Evolutionary conservation across 495 filamentous ascomycete species (phyloP).

Genomic region (Penicillium alfredii): DNA sequence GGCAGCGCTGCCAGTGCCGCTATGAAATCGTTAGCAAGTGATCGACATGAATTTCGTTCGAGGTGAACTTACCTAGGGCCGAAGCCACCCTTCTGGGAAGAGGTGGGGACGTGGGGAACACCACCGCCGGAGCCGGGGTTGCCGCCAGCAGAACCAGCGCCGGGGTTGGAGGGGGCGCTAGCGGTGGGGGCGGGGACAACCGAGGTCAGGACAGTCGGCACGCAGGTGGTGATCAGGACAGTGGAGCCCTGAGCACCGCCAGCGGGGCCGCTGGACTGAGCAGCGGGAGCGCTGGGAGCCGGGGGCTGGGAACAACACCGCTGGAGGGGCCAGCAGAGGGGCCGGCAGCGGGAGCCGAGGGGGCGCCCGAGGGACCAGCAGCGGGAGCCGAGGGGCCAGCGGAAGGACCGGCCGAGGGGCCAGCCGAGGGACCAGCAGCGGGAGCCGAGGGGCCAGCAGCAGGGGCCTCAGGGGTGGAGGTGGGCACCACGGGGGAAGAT

Average conservation of each 20-base stretch:
- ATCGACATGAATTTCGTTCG: too few relatives aligned
- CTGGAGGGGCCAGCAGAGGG: conserved; percentile 18
- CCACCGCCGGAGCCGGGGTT: conserved; percentile 18
- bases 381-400: conserved; percentile 8
- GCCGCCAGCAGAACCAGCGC: too few relatives aligned
- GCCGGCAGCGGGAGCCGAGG: conserved; percentile 9
- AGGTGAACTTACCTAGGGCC: too few relatives aligned
- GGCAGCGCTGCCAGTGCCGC: conserved; percentile 21
- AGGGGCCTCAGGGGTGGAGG: conserved; percentile 14
- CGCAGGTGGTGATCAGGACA: conserved; percentile 42
- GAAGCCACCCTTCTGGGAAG: too few relatives aligned
- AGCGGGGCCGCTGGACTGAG: conserved; percentile 7
- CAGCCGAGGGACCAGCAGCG: too few relatives aligned
- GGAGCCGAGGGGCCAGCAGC: too few relatives aligned
- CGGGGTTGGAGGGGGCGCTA: conserved; percentile 10
- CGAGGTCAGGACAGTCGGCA: conserved; percentile 40
- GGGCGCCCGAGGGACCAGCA: conserved; percentile 14
- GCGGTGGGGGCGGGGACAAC: conserved; percentile 23
- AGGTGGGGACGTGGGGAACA: conserved; percentile 25
- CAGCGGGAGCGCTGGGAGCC: conserved; percentile 10
- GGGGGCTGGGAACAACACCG: conserved; percentile 8
- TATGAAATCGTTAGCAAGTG: too few relatives aligned
- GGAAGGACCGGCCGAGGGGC: conserved; percentile 10
- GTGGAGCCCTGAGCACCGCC: conserved; percentile 2
- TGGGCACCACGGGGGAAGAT: too few relatives aligned